Conservation (phyloP, 371 early-diverging fungal species). For the Mortierella sp. region DNA sequence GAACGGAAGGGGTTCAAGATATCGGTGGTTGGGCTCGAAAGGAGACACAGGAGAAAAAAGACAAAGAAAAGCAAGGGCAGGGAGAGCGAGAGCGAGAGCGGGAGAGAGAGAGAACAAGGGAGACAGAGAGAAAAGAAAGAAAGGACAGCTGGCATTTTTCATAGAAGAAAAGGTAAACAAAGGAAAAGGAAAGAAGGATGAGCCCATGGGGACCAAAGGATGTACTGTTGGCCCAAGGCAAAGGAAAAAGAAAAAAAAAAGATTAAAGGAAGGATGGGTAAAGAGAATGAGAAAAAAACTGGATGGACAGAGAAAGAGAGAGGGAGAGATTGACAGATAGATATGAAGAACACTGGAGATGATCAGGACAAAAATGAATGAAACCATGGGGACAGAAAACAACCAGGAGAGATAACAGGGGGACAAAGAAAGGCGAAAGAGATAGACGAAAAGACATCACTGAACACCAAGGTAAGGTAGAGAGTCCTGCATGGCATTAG, state of each 20-base stretch:
- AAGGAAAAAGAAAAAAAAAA: slow-evolving; percentile 8
- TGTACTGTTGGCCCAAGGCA: slow-evolving; percentile 15
- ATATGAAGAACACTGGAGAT: not conserved
- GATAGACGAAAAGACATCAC: not conserved
- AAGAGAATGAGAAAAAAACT: not conserved
- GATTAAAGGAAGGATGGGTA: not conserved
- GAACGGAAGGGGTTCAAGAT: slow-evolving; percentile 17
- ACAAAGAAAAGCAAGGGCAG: not conserved
- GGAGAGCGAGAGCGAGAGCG: not conserved
- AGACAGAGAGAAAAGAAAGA: not conserved
- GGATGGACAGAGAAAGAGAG: not conserved
- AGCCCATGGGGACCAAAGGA: slow-evolving; percentile 26
- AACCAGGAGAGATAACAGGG: not conserved
- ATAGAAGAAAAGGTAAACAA: not conserved
- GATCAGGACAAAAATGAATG: not conserved
- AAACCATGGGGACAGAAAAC: not conserved
- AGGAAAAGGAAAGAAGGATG: slow-evolving; percentile 18
- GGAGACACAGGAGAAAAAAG: not conserved
- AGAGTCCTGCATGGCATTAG: not conserved
- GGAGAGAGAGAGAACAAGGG: not conserved
- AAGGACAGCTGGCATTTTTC: not conserved
- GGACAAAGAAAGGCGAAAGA: not conserved
- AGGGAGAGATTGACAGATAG: slow-evolving; percentile 4
- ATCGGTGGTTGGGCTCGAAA: slow-evolving; percentile 7
- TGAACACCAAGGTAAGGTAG: not conserved